Conservation (phyloP, 2,329 filamentous ascomycete genomes). For the Epichloe aotearoae region DNA sequence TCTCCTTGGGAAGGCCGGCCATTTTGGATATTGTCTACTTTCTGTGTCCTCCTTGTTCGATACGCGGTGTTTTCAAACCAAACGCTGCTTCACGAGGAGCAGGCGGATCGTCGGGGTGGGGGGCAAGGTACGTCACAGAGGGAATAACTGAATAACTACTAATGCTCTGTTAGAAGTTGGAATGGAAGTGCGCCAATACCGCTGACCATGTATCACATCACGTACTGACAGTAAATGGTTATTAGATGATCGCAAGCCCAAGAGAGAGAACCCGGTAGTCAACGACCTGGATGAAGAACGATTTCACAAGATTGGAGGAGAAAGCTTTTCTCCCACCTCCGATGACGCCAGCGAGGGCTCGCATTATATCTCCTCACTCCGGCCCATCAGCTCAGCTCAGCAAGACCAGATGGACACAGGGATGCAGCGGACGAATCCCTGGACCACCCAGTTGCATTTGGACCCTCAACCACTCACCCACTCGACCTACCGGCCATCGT, state of each 20-base stretch:
- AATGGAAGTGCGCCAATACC: neutral
- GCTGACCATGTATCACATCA: neutral
- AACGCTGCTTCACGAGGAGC: neutral
- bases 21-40: constrained; percentile 8
- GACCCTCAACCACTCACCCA: neutral
- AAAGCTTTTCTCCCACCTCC: neutral
- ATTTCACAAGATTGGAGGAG: neutral
- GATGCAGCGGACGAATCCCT: neutral
- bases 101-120: neutral
- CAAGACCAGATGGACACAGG: neutral
- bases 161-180: neutral
- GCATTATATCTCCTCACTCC: neutral
- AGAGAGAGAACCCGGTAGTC: neutral
- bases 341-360: constrained; percentile 1
- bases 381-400: neutral
- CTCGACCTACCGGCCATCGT: neutral
- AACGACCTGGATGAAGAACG: neutral
- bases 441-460: neutral
- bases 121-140: neutral
- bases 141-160: neutral
- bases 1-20: constrained; percentile 35
- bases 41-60: neutral
- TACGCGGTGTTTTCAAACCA: neutral
- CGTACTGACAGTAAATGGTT: neutral
- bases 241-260: neutral